Conservation (phyloP, 768 basidiomycete species). For the Tylopilus sp. region DNA sequence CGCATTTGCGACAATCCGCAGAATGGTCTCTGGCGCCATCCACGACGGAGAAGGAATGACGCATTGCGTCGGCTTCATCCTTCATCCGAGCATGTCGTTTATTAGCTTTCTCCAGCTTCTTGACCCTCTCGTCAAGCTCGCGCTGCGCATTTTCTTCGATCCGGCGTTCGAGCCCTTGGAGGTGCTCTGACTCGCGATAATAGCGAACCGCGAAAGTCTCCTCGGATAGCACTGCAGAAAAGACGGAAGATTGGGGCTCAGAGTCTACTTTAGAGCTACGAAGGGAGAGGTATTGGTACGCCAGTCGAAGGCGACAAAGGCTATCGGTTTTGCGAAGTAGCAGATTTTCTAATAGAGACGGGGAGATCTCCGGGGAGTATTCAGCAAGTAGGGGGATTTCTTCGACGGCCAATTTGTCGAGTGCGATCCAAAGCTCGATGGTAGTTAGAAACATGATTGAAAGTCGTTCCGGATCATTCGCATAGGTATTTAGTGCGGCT, state of each 20-base stretch:
- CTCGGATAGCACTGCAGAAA: background rate
- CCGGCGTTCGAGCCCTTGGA: slow-evolving; percentile 9
- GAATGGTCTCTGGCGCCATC: background rate
- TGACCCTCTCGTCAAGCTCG: slow-evolving; percentile 17
- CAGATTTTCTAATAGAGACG: slow-evolving; percentile 37
- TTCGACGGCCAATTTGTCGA: slow-evolving; percentile 37
- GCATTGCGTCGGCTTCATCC: background rate
- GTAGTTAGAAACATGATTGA: background rate
- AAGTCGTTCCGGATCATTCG: slow-evolving; percentile 13
- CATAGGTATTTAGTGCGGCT: slow-evolving; percentile 25
- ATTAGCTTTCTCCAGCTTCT: slow-evolving; percentile 27
- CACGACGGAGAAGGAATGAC: background rate
- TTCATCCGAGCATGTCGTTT: background rate
- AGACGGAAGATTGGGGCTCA: background rate
- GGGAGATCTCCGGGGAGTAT: slow-evolving; percentile 45
- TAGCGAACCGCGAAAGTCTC: background rate
- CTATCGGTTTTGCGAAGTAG: slow-evolving; percentile 33
- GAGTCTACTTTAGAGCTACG: slow-evolving; percentile 19
- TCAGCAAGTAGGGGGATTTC: slow-evolving; percentile 36
- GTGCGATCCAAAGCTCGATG: slow-evolving; percentile 14
- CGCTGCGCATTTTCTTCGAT: slow-evolving; percentile 30
- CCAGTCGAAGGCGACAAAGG: slow-evolving; percentile 28
- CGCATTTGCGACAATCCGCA: slow-evolving; percentile 20
- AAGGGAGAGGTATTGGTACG: slow-evolving; percentile 27
- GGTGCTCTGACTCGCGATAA: background rate